Evolutionary conservation across 2,329 filamentous ascomycete species (phyloP).

Genomic region (Colletotrichum godetiae): DNA sequence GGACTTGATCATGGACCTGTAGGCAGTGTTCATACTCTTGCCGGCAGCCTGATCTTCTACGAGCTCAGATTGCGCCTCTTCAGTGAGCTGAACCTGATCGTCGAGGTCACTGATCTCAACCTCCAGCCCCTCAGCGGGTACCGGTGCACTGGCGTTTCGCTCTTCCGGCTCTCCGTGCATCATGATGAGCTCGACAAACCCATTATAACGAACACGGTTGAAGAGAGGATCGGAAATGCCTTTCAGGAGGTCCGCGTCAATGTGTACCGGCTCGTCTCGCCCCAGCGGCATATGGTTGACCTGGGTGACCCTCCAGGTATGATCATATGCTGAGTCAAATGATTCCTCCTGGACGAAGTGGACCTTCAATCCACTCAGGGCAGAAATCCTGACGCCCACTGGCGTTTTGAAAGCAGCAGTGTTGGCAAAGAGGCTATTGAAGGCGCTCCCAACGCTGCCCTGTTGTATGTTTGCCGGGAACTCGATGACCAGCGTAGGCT

Average conservation of each 20-base stretch:
- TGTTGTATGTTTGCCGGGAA: slow-evolving; percentile 63
- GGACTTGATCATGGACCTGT: slow-evolving; percentile 59
- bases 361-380: slow-evolving; percentile 69
- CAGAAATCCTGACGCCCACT: slow-evolving; percentile 43
- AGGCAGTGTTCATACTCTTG: slow-evolving; percentile 36
- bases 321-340: slow-evolving; percentile 48
- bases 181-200: slow-evolving; percentile 79
- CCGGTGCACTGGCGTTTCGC: slow-evolving; percentile 41
- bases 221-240: slow-evolving; percentile 88
- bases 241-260: slow-evolving; percentile 80
- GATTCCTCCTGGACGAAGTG: slow-evolving; percentile 74
- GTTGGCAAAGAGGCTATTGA: slow-evolving; percentile 57
- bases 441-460: slow-evolving; percentile 45
- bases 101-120: slow-evolving; percentile 32
- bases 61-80: slow-evolving; percentile 22
- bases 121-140: slow-evolving; percentile 16
- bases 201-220: slow-evolving; percentile 77
- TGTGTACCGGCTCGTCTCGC: slow-evolving; percentile 86
- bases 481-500: slow-evolving; percentile 76
- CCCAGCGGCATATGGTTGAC: slow-evolving; percentile 86
- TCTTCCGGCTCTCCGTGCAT: slow-evolving; percentile 54
- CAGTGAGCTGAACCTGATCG: slow-evolving; percentile 31
- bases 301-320: slow-evolving; percentile 78
- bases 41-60: slow-evolving; percentile 39
- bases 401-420: slow-evolving; percentile 38